Percentiles rank a stretch among this genome's conserved stretches.
phyloP scores from a whole-genome alignment of 805 yeast genomes.

The Priceomyces fermenticarens region DNA sequence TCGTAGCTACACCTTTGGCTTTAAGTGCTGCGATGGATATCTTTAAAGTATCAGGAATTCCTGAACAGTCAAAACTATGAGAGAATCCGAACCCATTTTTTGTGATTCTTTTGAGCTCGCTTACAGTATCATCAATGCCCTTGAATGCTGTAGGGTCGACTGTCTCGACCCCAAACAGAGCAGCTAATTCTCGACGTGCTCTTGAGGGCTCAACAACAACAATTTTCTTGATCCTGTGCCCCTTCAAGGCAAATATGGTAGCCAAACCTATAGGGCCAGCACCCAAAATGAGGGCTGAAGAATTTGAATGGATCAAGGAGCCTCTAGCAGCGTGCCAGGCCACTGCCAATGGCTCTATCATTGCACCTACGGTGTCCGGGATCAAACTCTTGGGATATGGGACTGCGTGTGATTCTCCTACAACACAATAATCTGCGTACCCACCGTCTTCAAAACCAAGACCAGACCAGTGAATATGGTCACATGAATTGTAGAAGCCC shows the following conservation, averaged over 20 bases:
- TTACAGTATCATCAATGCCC: no score
- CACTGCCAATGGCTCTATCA: slow-evolving; percentile 57
- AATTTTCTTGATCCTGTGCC: slow-evolving; percentile 32
- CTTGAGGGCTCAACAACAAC: slow-evolving; percentile 58
- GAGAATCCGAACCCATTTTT: no score
- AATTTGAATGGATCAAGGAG: slow-evolving; percentile 39
- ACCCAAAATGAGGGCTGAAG: slow-evolving; percentile 52
- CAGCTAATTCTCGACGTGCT: slow-evolving; percentile 54
- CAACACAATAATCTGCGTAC: slow-evolving; percentile 47
- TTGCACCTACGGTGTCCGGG: slow-evolving; percentile 46
- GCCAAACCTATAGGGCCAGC: slow-evolving; percentile 66
- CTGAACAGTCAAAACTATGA: no score
- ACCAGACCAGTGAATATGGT: slow-evolving; percentile 47
- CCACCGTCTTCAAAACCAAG: slow-evolving; percentile 59
- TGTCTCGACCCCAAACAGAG: slow-evolving; percentile 41
- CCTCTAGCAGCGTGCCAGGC: slow-evolving; percentile 58
- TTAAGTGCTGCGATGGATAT: no score
- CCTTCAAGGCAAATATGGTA: slow-evolving; percentile 50
- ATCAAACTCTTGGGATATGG: slow-evolving; percentile 38
- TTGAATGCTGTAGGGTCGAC: no score
- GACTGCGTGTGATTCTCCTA: slow-evolving; percentile 36
- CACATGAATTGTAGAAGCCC: slow-evolving; percentile 54
- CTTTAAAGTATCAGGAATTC: no score
- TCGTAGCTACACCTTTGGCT: no score
- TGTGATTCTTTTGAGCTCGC: no score